Conservation (phyloP, 78 protist genomes). For the Dictyostelium firmibasis region DNA sequence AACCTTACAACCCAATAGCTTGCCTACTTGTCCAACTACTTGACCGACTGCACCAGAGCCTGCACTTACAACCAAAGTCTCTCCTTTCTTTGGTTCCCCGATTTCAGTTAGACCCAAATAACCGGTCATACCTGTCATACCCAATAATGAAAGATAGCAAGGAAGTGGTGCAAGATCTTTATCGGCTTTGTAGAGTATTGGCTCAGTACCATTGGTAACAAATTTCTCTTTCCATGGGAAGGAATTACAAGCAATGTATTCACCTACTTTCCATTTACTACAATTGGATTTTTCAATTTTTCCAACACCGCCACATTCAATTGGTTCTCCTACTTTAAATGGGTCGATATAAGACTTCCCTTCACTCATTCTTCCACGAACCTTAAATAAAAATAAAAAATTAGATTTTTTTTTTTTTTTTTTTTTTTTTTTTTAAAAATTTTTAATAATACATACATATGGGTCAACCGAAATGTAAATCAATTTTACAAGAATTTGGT, state of each 20-base stretch:
- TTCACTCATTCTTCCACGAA: constrained; percentile 33
- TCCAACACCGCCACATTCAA: constrained; percentile 10
- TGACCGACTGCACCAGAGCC: constrained; percentile 82
- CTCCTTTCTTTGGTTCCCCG: constrained; percentile 83
- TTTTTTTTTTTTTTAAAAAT: neutral
- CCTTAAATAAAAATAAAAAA: neutral
- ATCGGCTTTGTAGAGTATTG: neutral
- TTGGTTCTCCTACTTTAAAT: neutral
- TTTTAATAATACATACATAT: neutral
- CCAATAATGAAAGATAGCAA: constrained; percentile 2
- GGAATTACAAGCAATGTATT: neutral
- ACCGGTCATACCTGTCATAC: constrained; percentile 83
- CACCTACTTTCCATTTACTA: constrained; percentile 10
- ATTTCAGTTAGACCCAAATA: constrained; percentile 30
- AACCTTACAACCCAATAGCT: constrained; percentile 43
- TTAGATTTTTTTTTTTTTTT: neutral
- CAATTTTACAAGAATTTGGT: neutral
- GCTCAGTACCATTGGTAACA: neutral
- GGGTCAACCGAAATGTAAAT: neutral
- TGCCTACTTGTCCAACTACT: constrained; percentile 49
- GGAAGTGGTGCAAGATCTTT: neutral
- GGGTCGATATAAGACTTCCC: neutral
- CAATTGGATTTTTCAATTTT: neutral
- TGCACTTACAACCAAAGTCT: constrained; percentile 67
- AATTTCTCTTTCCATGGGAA: constrained; percentile 21